Evolutionary conservation across 371 early-diverging fungal species (phyloP).

Genomic region (Mucor circinelloides): DNA sequence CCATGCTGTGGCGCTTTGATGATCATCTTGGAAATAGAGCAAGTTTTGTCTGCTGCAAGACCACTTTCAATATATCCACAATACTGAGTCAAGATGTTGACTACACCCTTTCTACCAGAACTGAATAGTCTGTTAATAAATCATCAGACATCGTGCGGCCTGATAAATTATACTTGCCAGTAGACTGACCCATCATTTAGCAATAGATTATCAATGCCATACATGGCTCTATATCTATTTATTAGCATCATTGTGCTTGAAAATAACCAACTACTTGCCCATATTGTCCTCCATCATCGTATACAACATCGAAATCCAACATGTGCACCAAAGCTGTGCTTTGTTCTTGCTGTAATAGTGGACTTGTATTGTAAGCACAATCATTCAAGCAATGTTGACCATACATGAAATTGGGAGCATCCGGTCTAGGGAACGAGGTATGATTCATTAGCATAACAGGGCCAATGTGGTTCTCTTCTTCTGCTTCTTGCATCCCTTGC

Average conservation of each 20-base stretch:
- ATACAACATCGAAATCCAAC: constrained; percentile 12
- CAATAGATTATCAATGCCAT: constrained; percentile 27
- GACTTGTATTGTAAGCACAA: background rate
- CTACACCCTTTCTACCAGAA: constrained; percentile 24
- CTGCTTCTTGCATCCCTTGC: background rate
- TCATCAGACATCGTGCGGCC: background rate
- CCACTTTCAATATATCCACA: constrained; percentile 20
- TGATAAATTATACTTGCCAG: constrained; percentile 16
- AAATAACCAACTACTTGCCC: constrained; percentile 1
- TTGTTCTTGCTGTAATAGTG: background rate
- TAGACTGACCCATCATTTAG: constrained; percentile 28
- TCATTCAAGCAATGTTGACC: constrained; percentile 11
- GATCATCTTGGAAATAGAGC: constrained; percentile 19
- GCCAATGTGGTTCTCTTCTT: background rate
- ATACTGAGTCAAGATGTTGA: constrained; percentile 26
- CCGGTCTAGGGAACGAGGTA: background rate
- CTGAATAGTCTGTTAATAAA: background rate
- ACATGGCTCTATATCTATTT: background rate
- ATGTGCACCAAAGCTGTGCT: background rate
- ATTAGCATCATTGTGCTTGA: background rate
- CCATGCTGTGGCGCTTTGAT: constrained; percentile 26
- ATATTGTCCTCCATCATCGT: constrained; percentile 21
- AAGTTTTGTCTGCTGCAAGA: constrained; percentile 14
- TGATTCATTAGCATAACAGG: background rate
- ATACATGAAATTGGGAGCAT: background rate